phyloP scores from a whole-genome alignment of 2,329 filamentous ascomycete genomes.

The Claviceps sp. region DNA sequence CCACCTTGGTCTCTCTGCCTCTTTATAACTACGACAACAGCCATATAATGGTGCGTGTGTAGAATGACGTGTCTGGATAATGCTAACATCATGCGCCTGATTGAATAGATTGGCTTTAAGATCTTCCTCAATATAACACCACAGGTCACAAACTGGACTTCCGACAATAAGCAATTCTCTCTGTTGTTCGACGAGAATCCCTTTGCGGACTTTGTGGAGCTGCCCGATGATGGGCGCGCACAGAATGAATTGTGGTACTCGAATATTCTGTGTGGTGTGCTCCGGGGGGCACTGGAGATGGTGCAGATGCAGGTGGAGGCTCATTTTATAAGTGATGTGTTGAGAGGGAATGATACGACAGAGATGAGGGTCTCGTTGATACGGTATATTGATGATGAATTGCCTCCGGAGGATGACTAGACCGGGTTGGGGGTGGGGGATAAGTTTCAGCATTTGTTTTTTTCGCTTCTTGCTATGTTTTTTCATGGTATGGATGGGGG shows the following conservation, averaged over 20 bases:
- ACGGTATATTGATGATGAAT: slow-evolving; percentile 92
- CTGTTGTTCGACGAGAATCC: slow-evolving; percentile 95
- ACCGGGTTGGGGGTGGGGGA: neutral
- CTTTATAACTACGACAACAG: too few species aligned
- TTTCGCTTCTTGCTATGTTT: neutral
- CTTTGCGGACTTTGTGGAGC: slow-evolving; percentile 89
- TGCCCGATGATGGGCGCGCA: slow-evolving; percentile 87
- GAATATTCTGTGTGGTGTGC: slow-evolving; percentile 87
- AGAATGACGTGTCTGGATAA: too few species aligned
- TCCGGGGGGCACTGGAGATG: slow-evolving; percentile 90
- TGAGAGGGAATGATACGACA: slow-evolving; percentile 88
- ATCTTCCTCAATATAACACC: slow-evolving; percentile 97
- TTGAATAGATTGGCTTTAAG: slow-evolving; percentile 64
- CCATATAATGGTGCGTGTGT: too few species aligned
- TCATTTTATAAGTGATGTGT: slow-evolving; percentile 86
- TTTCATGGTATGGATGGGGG: neutral
- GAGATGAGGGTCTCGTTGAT: slow-evolving; percentile 92
- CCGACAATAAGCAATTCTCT: slow-evolving; percentile 91
- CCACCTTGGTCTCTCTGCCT: too few species aligned
- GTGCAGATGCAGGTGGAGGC: slow-evolving; percentile 99
- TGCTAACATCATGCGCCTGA: too few species aligned
- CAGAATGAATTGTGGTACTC: slow-evolving; percentile 98
- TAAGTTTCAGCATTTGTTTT: neutral
- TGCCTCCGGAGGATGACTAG: slow-evolving; percentile 92
- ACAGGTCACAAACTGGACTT: slow-evolving; percentile 87